A percentile compares a stretch with the other conserved stretches of the same genome.
These are phyloP conservation scores for Trichoderma polysporum DNA, from an alignment of 2,329 filamentous ascomycete genomes.

Conservation along the genomic window DNA sequence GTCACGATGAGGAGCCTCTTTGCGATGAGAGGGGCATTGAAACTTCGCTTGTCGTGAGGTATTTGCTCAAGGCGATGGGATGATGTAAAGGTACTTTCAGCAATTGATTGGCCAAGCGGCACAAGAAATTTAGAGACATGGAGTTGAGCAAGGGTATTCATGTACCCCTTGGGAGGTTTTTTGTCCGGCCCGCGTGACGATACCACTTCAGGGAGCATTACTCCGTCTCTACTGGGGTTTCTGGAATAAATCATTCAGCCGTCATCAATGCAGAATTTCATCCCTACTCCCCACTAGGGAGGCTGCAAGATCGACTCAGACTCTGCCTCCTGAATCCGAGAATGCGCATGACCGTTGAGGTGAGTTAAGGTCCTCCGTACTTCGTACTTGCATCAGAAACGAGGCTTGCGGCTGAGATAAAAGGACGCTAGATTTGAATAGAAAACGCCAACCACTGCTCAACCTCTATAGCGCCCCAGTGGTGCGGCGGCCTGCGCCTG, in stretches of 20 bases:
- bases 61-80: slow-evolving; percentile 5
- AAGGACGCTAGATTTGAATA: not conserved
- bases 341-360: not conserved
- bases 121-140: slow-evolving; percentile 18
- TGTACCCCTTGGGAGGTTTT: slow-evolving; percentile 10
- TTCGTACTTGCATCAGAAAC: not conserved
- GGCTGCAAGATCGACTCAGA: not conserved
- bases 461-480: not conserved
- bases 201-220: slow-evolving; percentile 7
- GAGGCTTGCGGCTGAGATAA: slow-evolving; percentile 17
- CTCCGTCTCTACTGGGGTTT: not conserved
- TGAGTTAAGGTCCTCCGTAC: not conserved
- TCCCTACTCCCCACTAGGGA: not conserved
- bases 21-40: slow-evolving; percentile 7
- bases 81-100: slow-evolving; percentile 3
- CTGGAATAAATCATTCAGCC: slow-evolving; percentile 1
- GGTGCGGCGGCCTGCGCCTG: slow-evolving; percentile 14
- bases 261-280: not conserved
- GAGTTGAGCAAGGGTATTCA: slow-evolving; percentile 13
- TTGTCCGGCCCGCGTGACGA: slow-evolving; percentile 6
- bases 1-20: slow-evolving; percentile 3
- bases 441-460: not conserved
- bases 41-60: slow-evolving; percentile 18
- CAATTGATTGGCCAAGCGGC: slow-evolving; percentile 7
- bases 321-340: slow-evolving; percentile 7